A percentile compares a stretch with the other conserved stretches of the same genome.
Evolutionary conservation across 1,284 basidiomycete genomes (phyloP).

Genomic region (Pascua guehoae): DNA sequence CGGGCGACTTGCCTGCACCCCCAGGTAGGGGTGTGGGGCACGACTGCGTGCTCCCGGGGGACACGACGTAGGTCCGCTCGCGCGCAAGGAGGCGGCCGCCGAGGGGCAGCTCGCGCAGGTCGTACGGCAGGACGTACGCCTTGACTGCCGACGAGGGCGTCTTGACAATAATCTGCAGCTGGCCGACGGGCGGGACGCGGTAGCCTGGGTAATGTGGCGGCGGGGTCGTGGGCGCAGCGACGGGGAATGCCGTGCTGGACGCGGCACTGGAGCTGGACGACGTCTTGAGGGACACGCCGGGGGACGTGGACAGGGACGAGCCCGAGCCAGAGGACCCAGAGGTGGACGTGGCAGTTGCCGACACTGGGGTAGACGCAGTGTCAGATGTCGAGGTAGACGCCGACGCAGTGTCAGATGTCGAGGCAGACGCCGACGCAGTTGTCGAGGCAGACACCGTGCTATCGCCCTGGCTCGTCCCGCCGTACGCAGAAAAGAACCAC

Average conservation of each 20-base stretch:
- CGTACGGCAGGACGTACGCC: slow-evolving; percentile 55
- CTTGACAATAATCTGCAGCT: slow-evolving; percentile 55
- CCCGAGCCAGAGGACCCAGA: background rate
- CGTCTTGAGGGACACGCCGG: too few relatives aligned
- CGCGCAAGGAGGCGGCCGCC: slow-evolving; percentile 42
- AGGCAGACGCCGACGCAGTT: background rate
- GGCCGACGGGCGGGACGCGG: slow-evolving; percentile 52
- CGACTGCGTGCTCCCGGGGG: background rate
- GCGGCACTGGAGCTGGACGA: too few relatives aligned
- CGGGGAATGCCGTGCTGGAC: background rate
- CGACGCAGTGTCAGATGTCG: background rate
- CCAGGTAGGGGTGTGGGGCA: background rate
- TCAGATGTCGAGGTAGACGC: too few relatives aligned
- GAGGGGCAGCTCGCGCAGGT: slow-evolving; percentile 46
- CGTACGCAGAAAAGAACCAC: slow-evolving; percentile 27
- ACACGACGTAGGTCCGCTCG: slow-evolving; percentile 38
- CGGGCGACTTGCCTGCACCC: background rate
- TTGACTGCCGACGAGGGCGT: slow-evolving; percentile 51
- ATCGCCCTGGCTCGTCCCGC: background rate
- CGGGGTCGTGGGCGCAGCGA: background rate
- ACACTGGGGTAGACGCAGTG: too few relatives aligned
- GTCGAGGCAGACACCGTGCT: too few relatives aligned
- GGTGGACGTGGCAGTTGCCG: background rate
- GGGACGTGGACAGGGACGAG: background rate
- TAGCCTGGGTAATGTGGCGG: slow-evolving; percentile 53